Base-by-base conservation (phyloP, 768 basidiomycete genomes). In the Agrocybe praecox region DNA sequence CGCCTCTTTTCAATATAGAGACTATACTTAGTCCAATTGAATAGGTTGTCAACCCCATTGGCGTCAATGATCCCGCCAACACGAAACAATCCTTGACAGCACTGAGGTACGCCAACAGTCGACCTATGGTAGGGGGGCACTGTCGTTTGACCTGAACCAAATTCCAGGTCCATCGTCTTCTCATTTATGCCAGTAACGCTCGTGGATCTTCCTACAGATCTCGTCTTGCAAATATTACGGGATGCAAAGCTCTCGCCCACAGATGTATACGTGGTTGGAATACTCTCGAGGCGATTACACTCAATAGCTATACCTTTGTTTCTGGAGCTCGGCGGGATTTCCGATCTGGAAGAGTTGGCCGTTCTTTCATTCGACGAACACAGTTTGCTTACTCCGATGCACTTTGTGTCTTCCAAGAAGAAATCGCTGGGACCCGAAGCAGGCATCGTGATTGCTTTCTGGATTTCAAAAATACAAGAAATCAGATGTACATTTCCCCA, bases 171-270 rank as follows among this genome's bases (percentile, higher is more conserved):
- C 26, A 4, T 29, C 26, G 26, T 29, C 26, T 29, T 29, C 26
- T 29, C 9, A 29, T 9, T 29, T 29, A 29, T 29, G 26, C 26
- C 26, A 29, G 26, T 29, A 29, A 29, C 26, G 26, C 26, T 29
- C 9, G 26, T 29, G 9, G 55, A 60, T 36, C 54, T 60, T 9
- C 59, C 59, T 6, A 60, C 53, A 9, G 59, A 60, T 24, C 34
- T 60, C 4, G 43, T 60, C 10, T 50, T 60, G 6, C 43, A 55
- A 18, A 60, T 60, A n/a, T 15, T 60, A 2, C 40, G 48, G 24
- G 59, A 51, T 46, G 29, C n/a, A 8, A 15, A 19, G 18, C 32
- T 60, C 45, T 21, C 33, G 17, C 33, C 26, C 12, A 9, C n/a
- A 15, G 59, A 60, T 26, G 34, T 55, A 14, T 60, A 60, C 33